Conservation (phyloP, 768 basidiomycete species). For the Pholiota microspora region DNA sequence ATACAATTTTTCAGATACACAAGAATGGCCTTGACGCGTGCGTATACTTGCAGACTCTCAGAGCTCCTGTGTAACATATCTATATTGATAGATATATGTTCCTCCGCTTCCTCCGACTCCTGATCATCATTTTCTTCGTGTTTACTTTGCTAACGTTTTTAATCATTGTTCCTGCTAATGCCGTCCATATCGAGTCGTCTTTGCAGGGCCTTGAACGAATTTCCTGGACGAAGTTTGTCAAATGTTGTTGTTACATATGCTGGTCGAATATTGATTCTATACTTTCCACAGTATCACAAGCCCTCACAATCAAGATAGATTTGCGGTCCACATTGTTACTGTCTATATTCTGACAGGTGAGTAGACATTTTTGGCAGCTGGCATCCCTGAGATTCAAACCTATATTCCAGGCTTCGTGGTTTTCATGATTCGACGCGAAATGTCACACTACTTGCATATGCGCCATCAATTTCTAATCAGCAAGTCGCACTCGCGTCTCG, state of each 20-base stretch:
- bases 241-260: background rate
- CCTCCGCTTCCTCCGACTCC: slow-evolving; percentile 59
- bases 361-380: slow-evolving; percentile 10
- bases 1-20: slow-evolving; percentile 36
- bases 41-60: background rate
- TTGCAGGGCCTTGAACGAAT: slow-evolving; percentile 39
- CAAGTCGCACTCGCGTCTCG: slow-evolving; percentile 53
- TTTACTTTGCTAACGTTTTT: slow-evolving; percentile 60
- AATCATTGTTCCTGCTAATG: slow-evolving; percentile 58
- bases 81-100: slow-evolving; percentile 59
- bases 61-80: too few relatives aligned
- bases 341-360: slow-evolving; percentile 49
- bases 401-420: slow-evolving; percentile 50
- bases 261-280: background rate
- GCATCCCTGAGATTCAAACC: slow-evolving; percentile 2
- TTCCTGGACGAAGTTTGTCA: slow-evolving; percentile 49
- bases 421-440: slow-evolving; percentile 57
- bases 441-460: slow-evolving; percentile 54
- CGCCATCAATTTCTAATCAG: slow-evolving; percentile 59
- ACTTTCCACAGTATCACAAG: slow-evolving; percentile 32
- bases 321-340: slow-evolving; percentile 57
- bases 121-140: slow-evolving; percentile 54
- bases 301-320: slow-evolving; percentile 37
- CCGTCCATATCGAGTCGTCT: slow-evolving; percentile 36
- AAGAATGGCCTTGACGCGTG: slow-evolving; percentile 66